These are phyloP conservation scores for Fraxinus anomala DNA, from an alignment of 257 asterid species.

Conservation along the genomic window DNA sequence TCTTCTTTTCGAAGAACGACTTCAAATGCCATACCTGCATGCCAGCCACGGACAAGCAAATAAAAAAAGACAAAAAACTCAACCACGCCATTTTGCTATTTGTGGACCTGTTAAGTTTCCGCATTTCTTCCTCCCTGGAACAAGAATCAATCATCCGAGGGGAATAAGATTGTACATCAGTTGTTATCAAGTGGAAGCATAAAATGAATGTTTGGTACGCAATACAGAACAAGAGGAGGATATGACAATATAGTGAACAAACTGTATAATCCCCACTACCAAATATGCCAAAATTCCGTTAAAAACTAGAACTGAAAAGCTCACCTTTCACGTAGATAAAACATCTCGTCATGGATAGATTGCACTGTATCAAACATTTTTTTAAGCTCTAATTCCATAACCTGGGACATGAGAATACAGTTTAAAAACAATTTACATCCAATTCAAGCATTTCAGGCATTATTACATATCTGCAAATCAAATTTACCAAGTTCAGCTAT, in stretches of 20 bases:
- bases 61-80: conserved; percentile 55
- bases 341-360: conserved; percentile 82
- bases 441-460: not conserved
- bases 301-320: conserved; percentile 4
- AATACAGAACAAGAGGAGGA: no score
- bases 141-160: not conserved
- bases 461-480: not conserved
- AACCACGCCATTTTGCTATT: conserved; percentile 75
- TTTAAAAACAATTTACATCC: not conserved
- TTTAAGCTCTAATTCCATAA: conserved; percentile 80
- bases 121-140: conserved; percentile 85
- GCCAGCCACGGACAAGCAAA: conserved; percentile 67
- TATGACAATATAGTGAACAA: no score
- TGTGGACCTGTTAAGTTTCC: conserved; percentile 65
- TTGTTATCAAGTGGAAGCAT: not conserved
- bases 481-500: not conserved
- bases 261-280: not conserved
- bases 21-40: conserved; percentile 84
- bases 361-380: conserved; percentile 66
- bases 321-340: conserved; percentile 78
- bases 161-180: not conserved
- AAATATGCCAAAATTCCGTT: not conserved
- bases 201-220: not conserved
- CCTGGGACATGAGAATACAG: conserved; percentile 34
- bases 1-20: conserved; percentile 81